These are phyloP conservation scores for Aaosphaeria arxii DNA, from an alignment of 2,329 filamentous ascomycete genomes.

Conservation along the genomic window DNA sequence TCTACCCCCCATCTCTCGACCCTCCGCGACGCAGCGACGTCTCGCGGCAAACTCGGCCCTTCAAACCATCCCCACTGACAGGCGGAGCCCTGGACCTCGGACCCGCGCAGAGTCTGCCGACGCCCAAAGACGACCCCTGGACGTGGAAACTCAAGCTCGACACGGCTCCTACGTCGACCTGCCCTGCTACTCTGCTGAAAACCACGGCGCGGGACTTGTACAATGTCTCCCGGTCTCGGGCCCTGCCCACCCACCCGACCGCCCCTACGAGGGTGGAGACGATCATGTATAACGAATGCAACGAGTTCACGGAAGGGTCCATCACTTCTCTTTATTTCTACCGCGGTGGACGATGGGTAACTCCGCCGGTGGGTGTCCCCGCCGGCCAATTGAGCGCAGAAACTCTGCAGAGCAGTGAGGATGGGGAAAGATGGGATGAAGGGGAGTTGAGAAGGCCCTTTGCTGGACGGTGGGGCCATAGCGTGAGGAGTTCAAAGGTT, in stretches of 20 bases:
- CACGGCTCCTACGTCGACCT: conserved; percentile 47
- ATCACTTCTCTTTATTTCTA: conserved; percentile 81
- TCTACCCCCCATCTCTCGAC: conserved; percentile 59
- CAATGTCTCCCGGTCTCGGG: conserved; percentile 63
- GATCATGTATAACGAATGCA: conserved; percentile 64
- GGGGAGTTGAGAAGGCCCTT: conserved; percentile 35
- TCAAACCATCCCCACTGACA: conserved; percentile 33
- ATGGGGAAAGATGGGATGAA: conserved; percentile 20
- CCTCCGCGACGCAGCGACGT: conserved; percentile 35
- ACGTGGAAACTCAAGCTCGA: conserved; percentile 56
- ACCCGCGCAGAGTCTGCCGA: conserved; percentile 22
- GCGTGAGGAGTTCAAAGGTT: conserved; percentile 42
- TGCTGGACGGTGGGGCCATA: conserved; percentile 37
- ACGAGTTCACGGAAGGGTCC: conserved; percentile 80
- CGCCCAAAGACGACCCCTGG: conserved; percentile 10
- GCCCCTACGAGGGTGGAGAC: conserved; percentile 60
- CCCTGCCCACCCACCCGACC: conserved; percentile 45
- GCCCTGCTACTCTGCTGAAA: conserved; percentile 79
- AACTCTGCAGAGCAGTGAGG: conserved; percentile 9
- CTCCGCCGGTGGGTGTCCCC: conserved; percentile 56
- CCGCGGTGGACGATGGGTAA: conserved; percentile 71
- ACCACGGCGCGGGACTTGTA: conserved; percentile 75
- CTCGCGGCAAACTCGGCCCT: conserved; percentile 19
- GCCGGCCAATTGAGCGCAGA: conserved; percentile 17
- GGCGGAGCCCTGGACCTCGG: conserved; percentile 34